A percentile compares a stretch with the other conserved stretches of the same genome.
Conservation (phyloP, 169 alveolate genomes). For the Theileria equi region DNA sequence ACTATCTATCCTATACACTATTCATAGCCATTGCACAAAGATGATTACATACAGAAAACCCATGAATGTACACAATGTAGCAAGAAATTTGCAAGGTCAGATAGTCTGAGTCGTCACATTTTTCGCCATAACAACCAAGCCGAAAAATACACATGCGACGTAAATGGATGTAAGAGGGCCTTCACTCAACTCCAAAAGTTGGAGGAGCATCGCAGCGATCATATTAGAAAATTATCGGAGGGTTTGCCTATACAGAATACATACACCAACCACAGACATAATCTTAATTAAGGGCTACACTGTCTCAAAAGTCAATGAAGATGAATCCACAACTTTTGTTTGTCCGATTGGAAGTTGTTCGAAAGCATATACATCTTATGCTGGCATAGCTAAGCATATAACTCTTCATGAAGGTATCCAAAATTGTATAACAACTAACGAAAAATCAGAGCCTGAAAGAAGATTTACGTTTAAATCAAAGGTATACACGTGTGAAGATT, state of each 20-base stretch:
- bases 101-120: slow-evolving; percentile 68
- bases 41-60: slow-evolving; percentile 21
- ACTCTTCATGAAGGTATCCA: slow-evolving; percentile 3
- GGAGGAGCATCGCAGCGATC: slow-evolving; percentile 21
- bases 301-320: slow-evolving; percentile 15
- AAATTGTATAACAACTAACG: neutral
- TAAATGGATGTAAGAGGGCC: slow-evolving; percentile 44
- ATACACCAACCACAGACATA: slow-evolving; percentile 1
- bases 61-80: slow-evolving; percentile 52
- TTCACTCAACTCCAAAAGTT: neutral
- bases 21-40: neutral
- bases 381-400: slow-evolving; percentile 52
- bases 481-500: slow-evolving; percentile 4
- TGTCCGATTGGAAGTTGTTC: slow-evolving; percentile 36
- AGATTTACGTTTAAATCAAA: neutral
- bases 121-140: slow-evolving; percentile 35
- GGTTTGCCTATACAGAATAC: neutral
- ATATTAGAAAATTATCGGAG: slow-evolving; percentile 30
- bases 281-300: slow-evolving; percentile 27
- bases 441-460: neutral
- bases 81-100: slow-evolving; percentile 62
- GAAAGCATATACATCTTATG: slow-evolving; percentile 38
- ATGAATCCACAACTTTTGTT: neutral
- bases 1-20: neutral
- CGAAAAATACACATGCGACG: slow-evolving; percentile 42